A percentile compares a stretch with the other conserved stretches of the same genome.
Evolutionary conservation across 2,329 filamentous ascomycete species (phyloP).

Genomic region (Truncatella angustata): DNA sequence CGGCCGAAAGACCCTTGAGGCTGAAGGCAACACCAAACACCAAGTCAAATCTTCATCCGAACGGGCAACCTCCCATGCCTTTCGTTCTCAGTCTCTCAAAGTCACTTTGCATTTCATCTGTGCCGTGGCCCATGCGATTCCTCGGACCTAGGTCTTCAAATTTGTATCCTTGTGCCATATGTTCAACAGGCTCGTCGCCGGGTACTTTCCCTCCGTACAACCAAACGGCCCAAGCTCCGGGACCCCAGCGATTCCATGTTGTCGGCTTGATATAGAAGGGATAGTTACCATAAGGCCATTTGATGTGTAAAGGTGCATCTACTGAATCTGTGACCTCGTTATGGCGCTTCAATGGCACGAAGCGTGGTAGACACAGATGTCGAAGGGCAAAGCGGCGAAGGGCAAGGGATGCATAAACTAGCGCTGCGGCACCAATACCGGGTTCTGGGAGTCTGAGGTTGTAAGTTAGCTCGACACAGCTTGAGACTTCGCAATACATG

Average conservation of each 20-base stretch:
- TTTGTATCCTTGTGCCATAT: constrained; percentile 49
- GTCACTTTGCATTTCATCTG: constrained; percentile 43
- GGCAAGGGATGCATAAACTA: constrained; percentile 47
- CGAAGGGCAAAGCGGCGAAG: constrained; percentile 55
- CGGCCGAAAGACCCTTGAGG: no score
- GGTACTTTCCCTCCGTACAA: constrained; percentile 44
- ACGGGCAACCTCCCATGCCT: constrained; percentile 28
- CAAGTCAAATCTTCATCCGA: constrained; percentile 10
- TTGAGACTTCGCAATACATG: no score
- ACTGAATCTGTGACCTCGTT: constrained; percentile 46
- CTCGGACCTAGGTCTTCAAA: constrained; percentile 63
- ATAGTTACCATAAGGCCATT: constrained; percentile 53
- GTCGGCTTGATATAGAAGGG: constrained; percentile 65
- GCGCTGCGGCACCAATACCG: constrained; percentile 29
- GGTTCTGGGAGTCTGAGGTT: constrained; percentile 41
- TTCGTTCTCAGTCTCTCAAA: constrained; percentile 34
- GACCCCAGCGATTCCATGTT: constrained; percentile 62
- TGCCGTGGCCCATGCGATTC: constrained; percentile 49
- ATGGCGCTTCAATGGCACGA: constrained; percentile 37
- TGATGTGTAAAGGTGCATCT: constrained; percentile 49
- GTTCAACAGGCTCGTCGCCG: constrained; percentile 36
- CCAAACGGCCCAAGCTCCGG: constrained; percentile 46
- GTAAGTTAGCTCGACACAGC: no score
- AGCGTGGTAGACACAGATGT: constrained; percentile 59
- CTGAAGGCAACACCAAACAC: no score